These are phyloP conservation scores for Penicillium subrubescens DNA, from an alignment of 495 filamentous ascomycete species.

Conservation along the genomic window DNA sequence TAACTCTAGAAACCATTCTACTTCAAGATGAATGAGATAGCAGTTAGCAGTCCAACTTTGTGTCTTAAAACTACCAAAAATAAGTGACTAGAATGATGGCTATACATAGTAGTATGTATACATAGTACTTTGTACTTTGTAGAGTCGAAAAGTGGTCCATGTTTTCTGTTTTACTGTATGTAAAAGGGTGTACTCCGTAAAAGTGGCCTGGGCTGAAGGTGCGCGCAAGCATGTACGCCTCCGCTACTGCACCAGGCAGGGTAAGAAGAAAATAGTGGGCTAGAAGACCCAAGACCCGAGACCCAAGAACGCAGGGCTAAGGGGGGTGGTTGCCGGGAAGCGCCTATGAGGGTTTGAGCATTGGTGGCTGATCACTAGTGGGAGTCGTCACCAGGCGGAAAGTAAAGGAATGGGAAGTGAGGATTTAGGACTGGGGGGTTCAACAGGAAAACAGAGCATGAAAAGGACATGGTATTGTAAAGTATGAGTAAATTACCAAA, in stretches of 20 bases:
- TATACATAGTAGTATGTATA: not conserved
- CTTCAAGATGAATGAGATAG: not conserved
- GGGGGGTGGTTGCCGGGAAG: conserved; percentile 31
- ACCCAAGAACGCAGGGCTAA: not conserved
- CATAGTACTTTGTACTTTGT: not conserved
- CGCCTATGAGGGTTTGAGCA: conserved; percentile 34
- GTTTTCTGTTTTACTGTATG: not conserved
- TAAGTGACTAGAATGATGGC: not conserved
- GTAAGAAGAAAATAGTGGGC: conserved; percentile 13
- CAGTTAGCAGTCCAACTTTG: not conserved
- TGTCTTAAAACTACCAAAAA: not conserved
- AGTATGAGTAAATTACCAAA: not conserved
- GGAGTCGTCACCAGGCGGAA: conserved; percentile 26
- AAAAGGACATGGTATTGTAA: not conserved
- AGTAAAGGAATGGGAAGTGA: conserved; percentile 34
- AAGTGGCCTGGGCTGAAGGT: conserved; percentile 15
- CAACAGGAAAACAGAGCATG: conserved; percentile 8
- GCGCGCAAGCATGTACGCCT: conserved; percentile 31
- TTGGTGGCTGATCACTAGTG: conserved; percentile 39
- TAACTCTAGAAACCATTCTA: not conserved
- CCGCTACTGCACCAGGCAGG: conserved; percentile 23
- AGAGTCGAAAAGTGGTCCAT: not conserved
- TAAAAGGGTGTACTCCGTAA: conserved; percentile 6
- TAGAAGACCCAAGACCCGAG: conserved; percentile 9
- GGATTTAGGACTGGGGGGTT: conserved; percentile 7